Evolutionary conservation across 148 eudicot genomes (phyloP), one percentile per base, ranked within the genome.

Genomic region (Nepenthes mirabilis): DNA sequence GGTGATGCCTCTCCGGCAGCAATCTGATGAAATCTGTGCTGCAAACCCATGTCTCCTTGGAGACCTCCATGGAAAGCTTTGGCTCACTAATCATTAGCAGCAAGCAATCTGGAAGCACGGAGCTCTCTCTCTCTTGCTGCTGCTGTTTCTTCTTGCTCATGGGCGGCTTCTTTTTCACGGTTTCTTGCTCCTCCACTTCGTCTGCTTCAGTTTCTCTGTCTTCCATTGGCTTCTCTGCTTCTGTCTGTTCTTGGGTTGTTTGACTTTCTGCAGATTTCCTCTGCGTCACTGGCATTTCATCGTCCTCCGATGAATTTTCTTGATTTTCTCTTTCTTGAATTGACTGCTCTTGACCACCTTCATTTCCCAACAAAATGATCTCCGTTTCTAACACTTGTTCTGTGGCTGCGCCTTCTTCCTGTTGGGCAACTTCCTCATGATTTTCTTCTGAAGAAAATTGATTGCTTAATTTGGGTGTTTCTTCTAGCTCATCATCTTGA

Each of bases 41-140:
- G 67, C 88, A 80, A 1, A 91, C 89, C 98, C 98, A 91, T 9
- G 98, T 91, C 58, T 91, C 98, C 56, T 85, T 82, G 1, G 94
- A 91, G 3, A 91, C 98, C 61, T 91, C 98, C 98, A 91, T 91
- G 14, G 98, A 91, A 5, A 91, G 72, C 73, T 91, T 91, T 0
- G 96, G 96, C 70, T 91, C 98, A 33, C 86, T 80, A 87, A 83
- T 85, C 98, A 91, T 91, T 35, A 91, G 57, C 13, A 91, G 70
- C 61, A 91, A 75, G 72, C 98, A 91, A 53, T 91, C 98, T n/a
- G 98, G 98, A 68, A 90, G 67, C 10, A 55, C 68, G n/a, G 68
- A 33, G 6, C 57, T 58, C 36, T 69, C 73, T 65, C 52, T 52
- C 51, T 57, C 69, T 14, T 57, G 51, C 32, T 52, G 51, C 37